A percentile compares a stretch with the other conserved stretches of the same genome.
Conservation (phyloP, 805 yeast species). For the Pichia insulana region DNA sequence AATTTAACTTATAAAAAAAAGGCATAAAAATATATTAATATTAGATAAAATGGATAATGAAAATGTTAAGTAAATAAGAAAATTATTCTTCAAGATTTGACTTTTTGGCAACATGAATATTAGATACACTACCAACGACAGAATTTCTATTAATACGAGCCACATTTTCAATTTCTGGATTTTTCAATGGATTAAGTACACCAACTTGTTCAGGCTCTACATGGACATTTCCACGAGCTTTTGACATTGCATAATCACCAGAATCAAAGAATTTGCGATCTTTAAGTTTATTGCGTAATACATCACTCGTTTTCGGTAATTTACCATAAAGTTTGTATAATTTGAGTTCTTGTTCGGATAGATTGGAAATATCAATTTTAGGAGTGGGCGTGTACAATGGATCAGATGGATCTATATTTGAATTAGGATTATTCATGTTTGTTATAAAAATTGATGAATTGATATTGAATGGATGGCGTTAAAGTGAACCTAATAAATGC, state of each 20-base stretch:
- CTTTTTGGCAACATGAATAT: constrained; percentile 25
- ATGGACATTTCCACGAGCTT: constrained; percentile 36
- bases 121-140: constrained; percentile 21
- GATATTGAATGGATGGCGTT: too few species aligned
- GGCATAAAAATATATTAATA: too few species aligned
- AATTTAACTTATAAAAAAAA: neutral
- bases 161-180: constrained; percentile 51
- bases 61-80: neutral
- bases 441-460: neutral
- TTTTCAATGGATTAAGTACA: constrained; percentile 30
- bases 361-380: constrained; percentile 42
- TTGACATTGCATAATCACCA: constrained; percentile 87
- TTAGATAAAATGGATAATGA: neutral
- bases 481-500: too few species aligned
- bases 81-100: constrained; percentile 48
- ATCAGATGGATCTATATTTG: constrained; percentile 30
- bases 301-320: constrained; percentile 71
- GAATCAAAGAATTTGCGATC: constrained; percentile 90
- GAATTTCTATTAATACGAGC: constrained; percentile 53
- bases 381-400: constrained; percentile 38
- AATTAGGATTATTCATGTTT: neutral
- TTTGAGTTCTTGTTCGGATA: constrained; percentile 72
- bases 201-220: constrained; percentile 26
- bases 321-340: constrained; percentile 77
- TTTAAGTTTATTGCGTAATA: constrained; percentile 65